Base-by-base conservation (phyloP, 2,329 filamentous ascomycete genomes). In the Apiospora hydei region DNA sequence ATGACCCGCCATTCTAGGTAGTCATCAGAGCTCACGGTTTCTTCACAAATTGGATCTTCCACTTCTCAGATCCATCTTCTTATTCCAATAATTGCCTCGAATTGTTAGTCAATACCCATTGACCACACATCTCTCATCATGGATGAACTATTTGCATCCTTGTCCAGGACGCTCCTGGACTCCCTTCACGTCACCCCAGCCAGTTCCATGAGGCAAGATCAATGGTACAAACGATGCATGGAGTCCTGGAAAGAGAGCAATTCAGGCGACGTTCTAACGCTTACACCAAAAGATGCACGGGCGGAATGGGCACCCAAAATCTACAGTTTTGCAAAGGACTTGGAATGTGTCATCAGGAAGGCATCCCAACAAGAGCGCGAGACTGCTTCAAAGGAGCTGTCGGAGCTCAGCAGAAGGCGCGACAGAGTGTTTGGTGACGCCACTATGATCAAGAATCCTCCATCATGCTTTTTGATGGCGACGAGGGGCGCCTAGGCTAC, bases 151-250 rank as follows among this genome's bases (percentile, higher is more conserved):
- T 11, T n/a, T 18, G 7, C 34, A n/a, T 64, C 57, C 18, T 18
- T 64, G 30, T 6, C 30, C 57, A 41, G 18, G 13, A n/a, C 38
- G 4, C 57, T 64, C 1, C 34, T 41, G 30, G 34, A 64, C 34
- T 18, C n/a, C 57, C 41, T 64, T 2, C 34, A 41, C 34, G 30
- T 64, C 34, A 64, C 21, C 18, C 4, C 57, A 8, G 57, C 57
- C 30, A 64, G 30, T 16, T 64, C 57, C 18, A 64, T 64, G 57
- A 11, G 57, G 4, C 57, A 64, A 18, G 34, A 64, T 10, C 57
- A 64, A 41, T 64, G 34, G 30, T 64, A 64, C n/a, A 64, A 64
- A n/a, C 57, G 57, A 3, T n/a, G 18, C 34, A 64, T 64, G 57
- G 18, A 64, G 34, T 64, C 34, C 41, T 64, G 57, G 57, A 64